Evolutionary conservation across 73 alveolate genomes (phyloP), one percentile per base, ranked within the genome.

Genomic region (Durusdinium trenchii): DNA sequence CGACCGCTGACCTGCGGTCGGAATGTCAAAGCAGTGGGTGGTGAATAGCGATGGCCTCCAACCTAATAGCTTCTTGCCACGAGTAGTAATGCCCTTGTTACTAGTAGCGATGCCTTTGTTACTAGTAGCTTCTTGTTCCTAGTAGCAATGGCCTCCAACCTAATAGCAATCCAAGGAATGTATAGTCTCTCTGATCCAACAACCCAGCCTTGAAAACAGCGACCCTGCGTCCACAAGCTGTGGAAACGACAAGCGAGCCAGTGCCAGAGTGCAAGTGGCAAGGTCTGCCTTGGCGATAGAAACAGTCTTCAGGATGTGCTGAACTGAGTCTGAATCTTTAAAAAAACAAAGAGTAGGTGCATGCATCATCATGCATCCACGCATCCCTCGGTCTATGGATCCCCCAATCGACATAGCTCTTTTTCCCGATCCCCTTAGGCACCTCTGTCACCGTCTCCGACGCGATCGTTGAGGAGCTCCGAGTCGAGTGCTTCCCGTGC

Each of bases 241-340:
- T 43, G 98, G 89, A 30, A 91, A 71, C 61, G 98, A 91, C 78
- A 91, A 76, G 45, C 98, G 98, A 42, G 98, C 98, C 40, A 91
- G 57, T 16, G 98, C 86, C 46, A 91, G 87, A 40, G 60, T 23
- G 45, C 61, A 51, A 16, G 38, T 69, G 52, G 98, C 87, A 43
- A 91, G 35, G 61, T 91, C 98, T 43, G 60, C 98, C 98, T 91
- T 54, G 42, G 85, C 51, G 12, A 18, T 50, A 38, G 42, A 75
- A 32, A 40, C 57, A 75, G 10, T 75, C 40, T 16, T 14, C 18
- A 38, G 42, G 36, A 75, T 16, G 38, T 40, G 45, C 20, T 81
- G 91, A 81, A n/a, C n/a, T n/a, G n/a, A n/a, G n/a, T n/a, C n/a
- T n/a, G n/a, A n/a, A n/a, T n/a, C n/a, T n/a, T n/a, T n/a, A n/a